Evolutionary conservation across 2,329 filamentous ascomycete species (phyloP).

Genomic region (Ceratocystis lukuohia): DNA sequence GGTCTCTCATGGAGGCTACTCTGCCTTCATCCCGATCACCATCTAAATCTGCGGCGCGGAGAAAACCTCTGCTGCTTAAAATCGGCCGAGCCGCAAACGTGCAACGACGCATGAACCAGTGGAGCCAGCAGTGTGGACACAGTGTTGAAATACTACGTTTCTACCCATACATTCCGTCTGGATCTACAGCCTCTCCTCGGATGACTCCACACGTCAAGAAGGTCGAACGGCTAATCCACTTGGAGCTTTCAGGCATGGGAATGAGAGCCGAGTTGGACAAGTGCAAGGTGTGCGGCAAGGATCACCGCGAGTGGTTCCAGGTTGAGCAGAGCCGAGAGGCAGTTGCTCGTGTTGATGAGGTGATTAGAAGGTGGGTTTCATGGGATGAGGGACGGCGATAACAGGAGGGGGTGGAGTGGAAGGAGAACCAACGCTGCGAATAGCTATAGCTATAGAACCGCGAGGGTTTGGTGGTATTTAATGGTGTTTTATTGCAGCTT

Average conservation of each 20-base stretch:
- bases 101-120: constrained; percentile 79
- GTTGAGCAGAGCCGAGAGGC: constrained; percentile 61
- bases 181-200: constrained; percentile 30
- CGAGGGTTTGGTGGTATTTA: too few relatives aligned
- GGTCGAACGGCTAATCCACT: constrained; percentile 78
- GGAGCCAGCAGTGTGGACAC: constrained; percentile 86
- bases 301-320: constrained; percentile 93
- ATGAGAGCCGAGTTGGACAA: constrained; percentile 40
- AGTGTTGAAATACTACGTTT: constrained; percentile 76
- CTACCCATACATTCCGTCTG: constrained; percentile 63
- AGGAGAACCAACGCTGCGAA: neutral
- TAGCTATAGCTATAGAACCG: too few relatives aligned
- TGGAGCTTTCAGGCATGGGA: constrained; percentile 61
- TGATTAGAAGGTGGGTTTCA: constrained; percentile 70
- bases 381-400: constrained; percentile 50
- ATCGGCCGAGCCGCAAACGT: constrained; percentile 66
- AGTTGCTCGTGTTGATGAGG: constrained; percentile 51
- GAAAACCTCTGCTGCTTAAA: constrained; percentile 54
- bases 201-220: constrained; percentile 78
- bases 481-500: too few relatives aligned
- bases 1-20: constrained; percentile 14
- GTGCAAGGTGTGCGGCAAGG: constrained; percentile 66
- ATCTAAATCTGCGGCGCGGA: constrained; percentile 24
- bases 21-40: constrained; percentile 27
- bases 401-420: neutral